Percentiles rank a stretch among this genome's conserved stretches.
These are phyloP conservation scores for Salisapilia sapeloensis DNA, from an alignment of 352 stramenopile genomes.

Conservation along the genomic window DNA sequence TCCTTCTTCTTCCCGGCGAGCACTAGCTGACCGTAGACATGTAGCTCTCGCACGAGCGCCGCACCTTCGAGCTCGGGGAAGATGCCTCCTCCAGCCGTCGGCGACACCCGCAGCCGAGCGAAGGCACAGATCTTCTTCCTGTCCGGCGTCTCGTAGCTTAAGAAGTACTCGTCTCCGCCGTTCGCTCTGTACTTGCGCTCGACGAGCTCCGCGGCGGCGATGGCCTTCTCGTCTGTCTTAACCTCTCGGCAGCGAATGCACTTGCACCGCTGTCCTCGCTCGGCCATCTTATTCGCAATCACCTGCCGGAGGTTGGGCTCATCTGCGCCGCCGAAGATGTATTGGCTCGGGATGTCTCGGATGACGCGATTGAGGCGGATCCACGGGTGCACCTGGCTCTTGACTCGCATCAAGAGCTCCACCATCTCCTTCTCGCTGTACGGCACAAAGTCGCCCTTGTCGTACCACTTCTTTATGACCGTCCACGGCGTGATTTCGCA, in stretches of 20 bases:
- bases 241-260: conserved; percentile 88
- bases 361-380: conserved; percentile 89
- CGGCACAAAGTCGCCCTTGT: conserved; percentile 76
- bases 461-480: conserved; percentile 84
- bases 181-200: conserved; percentile 76
- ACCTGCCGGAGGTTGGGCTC: conserved; percentile 85
- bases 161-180: conserved; percentile 81
- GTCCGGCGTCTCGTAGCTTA: conserved; percentile 85
- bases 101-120: conserved; percentile 63
- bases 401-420: conserved; percentile 81
- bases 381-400: conserved; percentile 85
- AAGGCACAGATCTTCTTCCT: conserved; percentile 85
- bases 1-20: conserved; percentile 22
- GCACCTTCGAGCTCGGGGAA: conserved; percentile 63
- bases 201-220: conserved; percentile 46
- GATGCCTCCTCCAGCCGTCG: conserved; percentile 36
- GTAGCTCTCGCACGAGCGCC: conserved; percentile 79
- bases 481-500: conserved; percentile 86
- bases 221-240: conserved; percentile 69
- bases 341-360: conserved; percentile 87
- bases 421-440: conserved; percentile 82
- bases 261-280: conserved; percentile 45
- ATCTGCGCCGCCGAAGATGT: conserved; percentile 86
- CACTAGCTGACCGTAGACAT: conserved; percentile 84
- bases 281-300: conserved; percentile 72